These are phyloP conservation scores for Salvia splendens DNA, from an alignment of 257 asterid species.

Conservation along the genomic window DNA sequence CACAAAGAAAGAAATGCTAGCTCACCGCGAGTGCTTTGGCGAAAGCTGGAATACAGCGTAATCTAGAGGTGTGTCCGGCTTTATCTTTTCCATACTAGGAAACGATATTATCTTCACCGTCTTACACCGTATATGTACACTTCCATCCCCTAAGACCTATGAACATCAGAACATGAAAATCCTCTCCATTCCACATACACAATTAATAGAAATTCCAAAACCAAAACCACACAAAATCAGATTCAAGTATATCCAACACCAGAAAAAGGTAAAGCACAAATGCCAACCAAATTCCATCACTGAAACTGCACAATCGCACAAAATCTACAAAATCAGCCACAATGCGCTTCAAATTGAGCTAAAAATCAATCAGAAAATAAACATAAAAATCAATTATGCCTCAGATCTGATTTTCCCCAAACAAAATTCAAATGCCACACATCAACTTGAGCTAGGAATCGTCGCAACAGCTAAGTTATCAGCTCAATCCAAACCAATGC, in stretches of 20 bases:
- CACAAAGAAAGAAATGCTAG: background rate
- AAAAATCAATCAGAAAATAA: slow-evolving; percentile 21
- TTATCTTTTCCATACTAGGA: slow-evolving; percentile 52
- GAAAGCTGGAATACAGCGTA: slow-evolving; percentile 90
- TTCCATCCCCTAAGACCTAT: slow-evolving; percentile 29
- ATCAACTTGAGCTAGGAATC: slow-evolving; percentile 33
- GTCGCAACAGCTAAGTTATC: slow-evolving; percentile 28
- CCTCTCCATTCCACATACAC: slow-evolving; percentile 14
- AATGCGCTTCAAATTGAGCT: slow-evolving; percentile 32
- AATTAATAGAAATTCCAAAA: slow-evolving; percentile 11
- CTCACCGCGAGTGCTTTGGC: slow-evolving; percentile 74
- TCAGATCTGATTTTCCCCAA: slow-evolving; percentile 58
- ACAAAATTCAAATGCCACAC: slow-evolving; percentile 34
- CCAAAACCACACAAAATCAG: slow-evolving; percentile 7
- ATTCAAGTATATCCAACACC: background rate
- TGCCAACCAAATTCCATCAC: slow-evolving; percentile 7
- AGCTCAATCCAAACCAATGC: slow-evolving; percentile 29
- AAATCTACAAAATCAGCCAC: slow-evolving; percentile 10
- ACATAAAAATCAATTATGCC: slow-evolving; percentile 24
- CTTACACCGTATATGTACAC: slow-evolving; percentile 39
- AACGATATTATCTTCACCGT: slow-evolving; percentile 25
- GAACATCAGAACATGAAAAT: slow-evolving; percentile 1
- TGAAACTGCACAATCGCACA: slow-evolving; percentile 16
- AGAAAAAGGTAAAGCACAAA: background rate
- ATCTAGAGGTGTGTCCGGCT: slow-evolving; percentile 68